phyloP scores from a whole-genome alignment of 768 basidiomycete genomes.

The Lactarius psammicola region DNA sequence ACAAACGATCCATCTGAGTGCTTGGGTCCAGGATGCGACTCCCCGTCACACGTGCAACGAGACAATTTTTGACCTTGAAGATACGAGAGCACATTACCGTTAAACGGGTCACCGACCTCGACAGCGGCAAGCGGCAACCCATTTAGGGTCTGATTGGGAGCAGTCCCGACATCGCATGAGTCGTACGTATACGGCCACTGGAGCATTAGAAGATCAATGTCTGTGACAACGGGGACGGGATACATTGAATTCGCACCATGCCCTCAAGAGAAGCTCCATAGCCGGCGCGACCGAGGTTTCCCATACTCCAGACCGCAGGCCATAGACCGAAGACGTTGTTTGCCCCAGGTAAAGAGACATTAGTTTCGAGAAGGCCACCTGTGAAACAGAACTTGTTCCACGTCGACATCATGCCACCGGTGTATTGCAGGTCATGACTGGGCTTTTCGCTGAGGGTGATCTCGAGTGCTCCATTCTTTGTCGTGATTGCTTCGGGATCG shows the following conservation, averaged over 20 bases:
- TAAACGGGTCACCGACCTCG: conserved; percentile 54
- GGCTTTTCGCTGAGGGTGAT: conserved; percentile 57
- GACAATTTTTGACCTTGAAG: conserved; percentile 69
- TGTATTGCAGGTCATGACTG: conserved; percentile 66
- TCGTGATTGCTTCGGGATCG: conserved; percentile 62
- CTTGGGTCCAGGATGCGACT: conserved; percentile 53
- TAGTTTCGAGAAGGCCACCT: conserved; percentile 72
- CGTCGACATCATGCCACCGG: conserved; percentile 26
- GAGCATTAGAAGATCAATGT: conserved; percentile 9
- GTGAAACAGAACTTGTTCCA: conserved; percentile 95
- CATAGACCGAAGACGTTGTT: conserved; percentile 63
- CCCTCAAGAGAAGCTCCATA: conserved; percentile 87
- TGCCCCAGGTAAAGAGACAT: conserved; percentile 66
- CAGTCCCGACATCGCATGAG: conserved; percentile 90
- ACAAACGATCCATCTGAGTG: conserved; percentile 54
- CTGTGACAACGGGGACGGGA: conserved; percentile 8
- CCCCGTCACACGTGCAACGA: conserved; percentile 39
- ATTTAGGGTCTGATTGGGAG: conserved; percentile 75
- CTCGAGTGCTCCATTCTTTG: conserved; percentile 42
- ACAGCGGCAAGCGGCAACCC: conserved; percentile 61
- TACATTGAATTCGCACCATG: conserved; percentile 46
- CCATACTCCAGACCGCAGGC: conserved; percentile 83
- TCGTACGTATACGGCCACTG: conserved; percentile 85
- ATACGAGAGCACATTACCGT: conserved; percentile 63
- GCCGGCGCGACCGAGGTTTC: conserved; percentile 82